Percentiles rank a stretch among this genome's conserved stretches.
Evolutionary conservation across 225 moss, liverwort and hornwort species (phyloP).

Genomic region (Sphagnum tenellum): DNA sequence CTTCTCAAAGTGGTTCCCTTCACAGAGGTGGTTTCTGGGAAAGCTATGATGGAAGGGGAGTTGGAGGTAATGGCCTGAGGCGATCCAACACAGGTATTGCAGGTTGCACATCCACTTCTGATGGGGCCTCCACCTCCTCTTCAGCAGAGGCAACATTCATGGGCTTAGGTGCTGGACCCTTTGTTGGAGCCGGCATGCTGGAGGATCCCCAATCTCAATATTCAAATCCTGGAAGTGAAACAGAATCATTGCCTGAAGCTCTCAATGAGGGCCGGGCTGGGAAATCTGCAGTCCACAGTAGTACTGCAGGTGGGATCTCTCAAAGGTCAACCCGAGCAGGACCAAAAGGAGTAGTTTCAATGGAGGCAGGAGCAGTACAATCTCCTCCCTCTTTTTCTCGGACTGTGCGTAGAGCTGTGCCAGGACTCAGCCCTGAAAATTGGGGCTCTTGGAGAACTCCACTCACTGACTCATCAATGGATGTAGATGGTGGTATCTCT

Average conservation of each 20-base stretch:
- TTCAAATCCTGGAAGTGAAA: too few relatives aligned
- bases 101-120: constrained; percentile 46
- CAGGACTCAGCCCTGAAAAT: constrained; percentile 41
- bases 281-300: constrained; percentile 39
- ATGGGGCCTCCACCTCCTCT: constrained; percentile 41
- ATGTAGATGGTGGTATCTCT: constrained; percentile 43
- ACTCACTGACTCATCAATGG: constrained; percentile 35
- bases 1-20: constrained; percentile 51
- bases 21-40: constrained; percentile 50
- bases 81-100: constrained; percentile 42
- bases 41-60: constrained; percentile 22
- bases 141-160: constrained; percentile 24
- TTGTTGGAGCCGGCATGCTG: too few relatives aligned
- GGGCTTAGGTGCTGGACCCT: too few relatives aligned
- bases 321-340: constrained; percentile 35
- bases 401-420: constrained; percentile 53
- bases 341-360: constrained; percentile 23
- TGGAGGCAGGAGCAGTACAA: constrained; percentile 16
- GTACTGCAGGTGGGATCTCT: constrained; percentile 22
- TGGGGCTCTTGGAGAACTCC: constrained; percentile 35
- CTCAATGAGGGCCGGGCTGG: constrained; percentile 37
- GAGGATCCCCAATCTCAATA: too few relatives aligned
- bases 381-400: constrained; percentile 45
- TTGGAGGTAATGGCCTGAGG: constrained; percentile 30
- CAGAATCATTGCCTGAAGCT: constrained; percentile 13